A percentile compares a stretch with the other conserved stretches of the same genome.
These are phyloP conservation scores for Hypoxylon perforatum DNA, from an alignment of 495 filamentous ascomycete genomes.

Conservation along the genomic window DNA sequence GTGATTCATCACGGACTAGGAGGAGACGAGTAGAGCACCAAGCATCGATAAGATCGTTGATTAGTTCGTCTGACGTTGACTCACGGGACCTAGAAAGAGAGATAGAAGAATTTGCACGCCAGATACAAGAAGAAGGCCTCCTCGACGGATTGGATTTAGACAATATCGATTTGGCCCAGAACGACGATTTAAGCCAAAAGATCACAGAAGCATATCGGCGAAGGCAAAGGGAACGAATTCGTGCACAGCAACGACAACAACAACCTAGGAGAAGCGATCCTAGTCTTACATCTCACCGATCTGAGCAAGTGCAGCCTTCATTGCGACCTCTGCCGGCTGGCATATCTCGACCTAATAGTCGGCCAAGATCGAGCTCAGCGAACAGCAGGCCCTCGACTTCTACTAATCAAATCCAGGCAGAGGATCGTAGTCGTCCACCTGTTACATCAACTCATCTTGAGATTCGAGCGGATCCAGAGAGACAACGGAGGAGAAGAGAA, in stretches of 20 bases:
- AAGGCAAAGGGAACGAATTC: slow-evolving; percentile 67
- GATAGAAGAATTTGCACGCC: slow-evolving; percentile 83
- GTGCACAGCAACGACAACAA: slow-evolving; percentile 27
- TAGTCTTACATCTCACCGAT: slow-evolving; percentile 46
- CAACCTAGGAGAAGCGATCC: slow-evolving; percentile 56
- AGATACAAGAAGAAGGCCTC: slow-evolving; percentile 89
- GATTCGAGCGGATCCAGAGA: slow-evolving; percentile 53
- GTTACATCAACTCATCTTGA: slow-evolving; percentile 57
- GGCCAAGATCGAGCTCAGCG: slow-evolving; percentile 51
- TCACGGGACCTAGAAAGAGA: slow-evolving; percentile 73
- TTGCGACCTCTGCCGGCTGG: slow-evolving; percentile 46
- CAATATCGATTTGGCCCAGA: slow-evolving; percentile 77
- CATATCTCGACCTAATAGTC: slow-evolving; percentile 48
- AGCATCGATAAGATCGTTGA: slow-evolving; percentile 82
- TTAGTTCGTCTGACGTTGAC: slow-evolving; percentile 80
- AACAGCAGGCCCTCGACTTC: slow-evolving; percentile 51
- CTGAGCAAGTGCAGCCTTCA: slow-evolving; percentile 39
- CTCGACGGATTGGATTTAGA: slow-evolving; percentile 87
- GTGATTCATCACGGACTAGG: slow-evolving; percentile 47
- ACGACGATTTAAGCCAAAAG: slow-evolving; percentile 87
- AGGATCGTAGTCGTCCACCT: slow-evolving; percentile 59
- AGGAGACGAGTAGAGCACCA: slow-evolving; percentile 81
- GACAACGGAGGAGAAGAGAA: slow-evolving; percentile 53
- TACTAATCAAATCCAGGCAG: slow-evolving; percentile 47
- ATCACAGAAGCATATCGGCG: slow-evolving; percentile 88